Percentiles rank a stretch among this genome's conserved stretches.
phyloP scores from a whole-genome alignment of 2,329 filamentous ascomycete species.

The Hymenoscyphus infarciens region DNA sequence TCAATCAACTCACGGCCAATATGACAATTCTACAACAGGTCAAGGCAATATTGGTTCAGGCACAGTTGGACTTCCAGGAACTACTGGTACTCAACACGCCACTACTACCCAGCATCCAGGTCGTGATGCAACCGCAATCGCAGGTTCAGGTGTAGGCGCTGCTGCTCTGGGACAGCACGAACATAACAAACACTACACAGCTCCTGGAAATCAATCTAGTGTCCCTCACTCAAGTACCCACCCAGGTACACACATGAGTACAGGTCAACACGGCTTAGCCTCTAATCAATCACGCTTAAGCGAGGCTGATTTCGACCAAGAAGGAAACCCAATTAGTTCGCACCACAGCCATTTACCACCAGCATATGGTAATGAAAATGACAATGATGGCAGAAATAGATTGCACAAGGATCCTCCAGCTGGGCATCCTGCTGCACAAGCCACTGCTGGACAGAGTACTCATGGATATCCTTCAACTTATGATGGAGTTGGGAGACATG shows the following conservation, averaged over 20 bases:
- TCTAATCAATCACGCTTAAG: not conserved
- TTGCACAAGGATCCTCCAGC: slow-evolving; percentile 30
- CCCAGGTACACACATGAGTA: not conserved
- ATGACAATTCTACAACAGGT: not conserved
- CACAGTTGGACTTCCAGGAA: not conserved
- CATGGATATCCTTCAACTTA: not conserved
- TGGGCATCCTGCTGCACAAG: slow-evolving; percentile 23
- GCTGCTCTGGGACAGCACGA: not conserved
- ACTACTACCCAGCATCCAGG: not conserved
- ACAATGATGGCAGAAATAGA: slow-evolving; percentile 20
- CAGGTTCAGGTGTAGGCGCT: not conserved
- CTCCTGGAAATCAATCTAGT: not conserved
- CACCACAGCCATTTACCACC: not conserved
- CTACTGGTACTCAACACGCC: not conserved
- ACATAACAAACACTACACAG: not conserved
- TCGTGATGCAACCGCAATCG: not conserved
- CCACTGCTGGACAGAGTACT: not conserved
- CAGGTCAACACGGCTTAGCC: not conserved
- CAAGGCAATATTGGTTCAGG: not conserved
- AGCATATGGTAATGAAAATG: not conserved
- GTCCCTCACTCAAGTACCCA: too few relatives aligned
- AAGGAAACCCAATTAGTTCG: slow-evolving; percentile 4
- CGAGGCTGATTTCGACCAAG: slow-evolving; percentile 7
- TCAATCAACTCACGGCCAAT: not conserved
- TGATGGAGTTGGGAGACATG: not conserved